Evolutionary conservation across 2,329 filamentous ascomycete genomes (phyloP).

Genomic region (Colletotrichum australisinense): DNA sequence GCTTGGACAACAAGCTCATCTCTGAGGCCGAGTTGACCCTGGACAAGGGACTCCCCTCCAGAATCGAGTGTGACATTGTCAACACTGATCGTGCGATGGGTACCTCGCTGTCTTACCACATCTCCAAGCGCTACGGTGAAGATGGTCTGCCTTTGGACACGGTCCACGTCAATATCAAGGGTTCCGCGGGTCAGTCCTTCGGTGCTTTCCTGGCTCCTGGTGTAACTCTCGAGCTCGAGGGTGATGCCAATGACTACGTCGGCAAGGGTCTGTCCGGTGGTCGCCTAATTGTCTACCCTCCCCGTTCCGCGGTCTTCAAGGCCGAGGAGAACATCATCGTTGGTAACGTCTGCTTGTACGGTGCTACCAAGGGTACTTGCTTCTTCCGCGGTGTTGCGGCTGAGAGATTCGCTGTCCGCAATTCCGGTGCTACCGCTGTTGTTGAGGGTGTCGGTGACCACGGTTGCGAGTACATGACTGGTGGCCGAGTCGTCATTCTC

Average conservation of each 20-base stretch:
- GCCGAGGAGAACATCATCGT: conserved; percentile 95
- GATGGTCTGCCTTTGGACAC: conserved; percentile 91
- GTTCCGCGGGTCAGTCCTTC: conserved; percentile 95
- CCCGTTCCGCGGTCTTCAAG: conserved; percentile 90
- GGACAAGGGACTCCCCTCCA: conserved; percentile 91
- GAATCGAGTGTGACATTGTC: conserved; percentile 95
- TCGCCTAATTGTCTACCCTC: conserved; percentile 92
- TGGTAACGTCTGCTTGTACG: conserved; percentile 95
- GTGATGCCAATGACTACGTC: conserved; percentile 96
- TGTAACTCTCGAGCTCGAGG: conserved; percentile 94
- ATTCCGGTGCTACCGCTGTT: conserved; percentile 95
- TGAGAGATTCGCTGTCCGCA: conserved; percentile 95
- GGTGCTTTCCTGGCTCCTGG: conserved; percentile 94
- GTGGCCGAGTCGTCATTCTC: conserved; percentile 87
- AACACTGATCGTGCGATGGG: conserved; percentile 96
- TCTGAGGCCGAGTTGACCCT: conserved; percentile 94
- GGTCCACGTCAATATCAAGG: conserved; percentile 95
- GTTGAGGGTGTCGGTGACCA: conserved; percentile 97
- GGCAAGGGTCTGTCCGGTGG: conserved; percentile 96
- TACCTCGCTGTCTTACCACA: conserved; percentile 94
- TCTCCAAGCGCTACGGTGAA: conserved; percentile 92
- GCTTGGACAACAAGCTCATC: conserved; percentile 96
- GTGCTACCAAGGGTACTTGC: conserved; percentile 88
- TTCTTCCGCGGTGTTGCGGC: conserved; percentile 98
- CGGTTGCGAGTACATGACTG: conserved; percentile 99